These are phyloP conservation scores for Microcera coccophila DNA, from an alignment of 2,329 filamentous ascomycete species.

Conservation along the genomic window DNA sequence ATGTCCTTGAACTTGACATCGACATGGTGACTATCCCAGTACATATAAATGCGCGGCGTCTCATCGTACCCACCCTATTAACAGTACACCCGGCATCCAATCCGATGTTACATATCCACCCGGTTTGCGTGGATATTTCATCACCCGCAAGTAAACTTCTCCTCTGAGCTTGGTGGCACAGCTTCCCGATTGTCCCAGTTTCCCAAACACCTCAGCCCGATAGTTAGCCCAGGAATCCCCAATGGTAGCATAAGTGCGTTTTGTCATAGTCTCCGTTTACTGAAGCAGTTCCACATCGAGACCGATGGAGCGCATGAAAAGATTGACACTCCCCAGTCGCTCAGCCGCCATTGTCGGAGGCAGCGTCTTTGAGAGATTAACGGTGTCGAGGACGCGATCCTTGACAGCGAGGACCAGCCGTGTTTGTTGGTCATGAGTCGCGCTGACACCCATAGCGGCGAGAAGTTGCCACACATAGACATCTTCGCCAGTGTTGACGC, in stretches of 20 bases:
- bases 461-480: conserved; percentile 98
- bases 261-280: conserved; percentile 24
- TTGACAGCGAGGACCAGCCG: conserved; percentile 92
- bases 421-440: conserved; percentile 91
- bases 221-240: conserved; percentile 25
- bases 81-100: conserved; percentile 21
- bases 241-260: conserved; percentile 16
- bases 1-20: conserved; percentile 1
- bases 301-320: conserved; percentile 99
- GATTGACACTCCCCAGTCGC: conserved; percentile 85
- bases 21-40: conserved; percentile 14
- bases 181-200: conserved; percentile 19
- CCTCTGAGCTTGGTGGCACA: conserved; percentile 11
- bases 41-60: conserved; percentile 16
- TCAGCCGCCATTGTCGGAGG: conserved; percentile 80
- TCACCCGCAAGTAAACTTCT: conserved; percentile 19
- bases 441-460: conserved; percentile 89
- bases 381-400: conserved; percentile 95
- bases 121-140: conserved; percentile 7
- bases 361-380: conserved; percentile 81
- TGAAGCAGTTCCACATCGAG: conserved; percentile 79
- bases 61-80: conserved; percentile 14
- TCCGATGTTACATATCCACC: conserved; percentile 6
- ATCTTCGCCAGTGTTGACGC: conserved; percentile 86
- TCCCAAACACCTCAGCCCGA: conserved; percentile 23